These are phyloP conservation scores for Nannizziopsis arthrosporioides DNA, from an alignment of 2,329 filamentous ascomycete species.

Conservation along the genomic window DNA sequence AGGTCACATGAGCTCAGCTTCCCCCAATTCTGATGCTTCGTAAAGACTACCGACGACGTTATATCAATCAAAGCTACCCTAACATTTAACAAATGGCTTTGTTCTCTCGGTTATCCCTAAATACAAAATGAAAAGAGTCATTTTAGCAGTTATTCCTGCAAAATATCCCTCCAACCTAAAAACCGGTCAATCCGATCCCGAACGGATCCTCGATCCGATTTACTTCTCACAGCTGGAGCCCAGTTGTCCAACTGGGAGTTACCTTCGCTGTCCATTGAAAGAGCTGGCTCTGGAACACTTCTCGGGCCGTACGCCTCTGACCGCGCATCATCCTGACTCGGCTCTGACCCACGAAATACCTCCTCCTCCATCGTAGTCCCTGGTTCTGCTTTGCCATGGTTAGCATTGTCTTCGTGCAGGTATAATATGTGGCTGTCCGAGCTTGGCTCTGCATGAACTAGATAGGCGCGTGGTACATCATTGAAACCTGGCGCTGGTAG, in stretches of 20 bases:
- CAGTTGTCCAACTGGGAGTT: not conserved
- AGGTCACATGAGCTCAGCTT: too few species aligned
- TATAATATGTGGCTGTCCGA: not conserved
- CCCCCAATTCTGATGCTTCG: too few species aligned
- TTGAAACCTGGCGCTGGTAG: too few species aligned
- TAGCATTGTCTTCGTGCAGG: not conserved
- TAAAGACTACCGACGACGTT: too few species aligned
- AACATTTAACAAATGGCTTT: not conserved
- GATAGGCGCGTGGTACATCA: too few species aligned
- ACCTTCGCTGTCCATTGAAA: not conserved
- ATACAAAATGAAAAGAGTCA: not conserved
- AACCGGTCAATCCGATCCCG: slow-evolving; percentile 12
- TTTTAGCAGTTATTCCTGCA: not conserved
- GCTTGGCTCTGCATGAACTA: not conserved
- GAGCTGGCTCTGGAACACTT: too few species aligned
- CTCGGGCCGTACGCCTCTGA: too few species aligned
- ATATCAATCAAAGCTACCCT: too few species aligned
- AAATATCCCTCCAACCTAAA: slow-evolving; percentile 11
- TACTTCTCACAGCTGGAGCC: not conserved
- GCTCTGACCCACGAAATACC: too few species aligned
- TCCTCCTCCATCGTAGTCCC: too few species aligned
- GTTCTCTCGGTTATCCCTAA: not conserved
- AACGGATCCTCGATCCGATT: not conserved
- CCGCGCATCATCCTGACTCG: too few species aligned
- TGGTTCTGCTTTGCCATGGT: too few species aligned